Base-by-base conservation (phyloP, 148 eudicot genomes). In the Rhododendron kiyosumense region DNA sequence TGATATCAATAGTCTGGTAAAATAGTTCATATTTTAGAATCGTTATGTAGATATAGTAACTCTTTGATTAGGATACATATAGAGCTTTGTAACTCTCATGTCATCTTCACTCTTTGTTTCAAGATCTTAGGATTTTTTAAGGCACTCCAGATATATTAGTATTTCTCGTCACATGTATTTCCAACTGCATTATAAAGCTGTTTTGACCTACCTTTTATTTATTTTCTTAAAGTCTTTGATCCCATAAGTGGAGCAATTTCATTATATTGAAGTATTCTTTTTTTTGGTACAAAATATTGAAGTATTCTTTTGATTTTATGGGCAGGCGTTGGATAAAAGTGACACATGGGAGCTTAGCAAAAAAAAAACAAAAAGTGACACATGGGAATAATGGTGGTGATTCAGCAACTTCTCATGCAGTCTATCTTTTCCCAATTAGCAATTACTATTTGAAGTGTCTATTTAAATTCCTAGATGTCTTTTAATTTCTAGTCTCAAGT, bases 271-370 rank as follows among this genome's bases (percentile, higher is more conserved):
- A 41, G 43, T 41, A 18, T 76, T 18, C 12, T n/a, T n/a, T n/a
- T n/a, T n/a, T n/a, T n/a, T n/a, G 32, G 32, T 32, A 32, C 32
- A 32, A 32, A 32, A 59, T 41, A 41, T 41, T 41, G 43, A 41
- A 41, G 43, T 41, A 18, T 76, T 18, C 12, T 71, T 6, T 76
- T 76, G 69, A 65, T n/a, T 59, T 84, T 49, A 49, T 45, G 87
- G 87, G 77, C 93, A 94, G 98, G 98, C 94, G 30, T 79, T 93
- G 80, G 97, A 94, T 41, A 6, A 41, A 41, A 41, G 43, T 41
- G 43, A 38, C 43, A 38, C 43, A 38, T 38, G 43, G 5, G 43
- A 41, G 41, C n/a, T n/a, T n/a, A n/a, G n/a, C n/a, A n/a, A n/a
- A n/a, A n/a, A n/a, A n/a, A n/a, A n/a, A n/a, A n/a, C n/a, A n/a